Conservation (phyloP, 2,329 filamentous ascomycete genomes). For the Penicillium sp. region DNA sequence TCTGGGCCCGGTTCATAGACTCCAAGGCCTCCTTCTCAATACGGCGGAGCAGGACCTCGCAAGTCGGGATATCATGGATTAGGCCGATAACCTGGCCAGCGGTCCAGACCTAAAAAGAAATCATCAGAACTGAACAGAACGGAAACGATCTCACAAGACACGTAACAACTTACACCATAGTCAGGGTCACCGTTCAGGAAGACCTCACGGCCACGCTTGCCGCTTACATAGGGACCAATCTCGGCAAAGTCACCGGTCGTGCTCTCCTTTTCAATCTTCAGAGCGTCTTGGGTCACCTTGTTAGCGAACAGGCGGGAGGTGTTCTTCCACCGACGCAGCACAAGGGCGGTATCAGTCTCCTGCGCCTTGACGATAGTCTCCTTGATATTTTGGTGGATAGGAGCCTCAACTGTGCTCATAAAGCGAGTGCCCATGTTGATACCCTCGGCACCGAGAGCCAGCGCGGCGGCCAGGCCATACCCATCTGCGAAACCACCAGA, state of each 20-base stretch:
- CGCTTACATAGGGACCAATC: slow-evolving; percentile 83
- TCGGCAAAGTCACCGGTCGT: slow-evolving; percentile 85
- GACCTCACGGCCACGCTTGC: slow-evolving; percentile 86
- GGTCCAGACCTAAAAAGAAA: slow-evolving; percentile 76
- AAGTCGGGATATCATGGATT: slow-evolving; percentile 82
- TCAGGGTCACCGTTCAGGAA: slow-evolving; percentile 91
- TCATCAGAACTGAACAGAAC: slow-evolving; percentile 18
- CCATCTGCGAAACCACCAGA: slow-evolving; percentile 96
- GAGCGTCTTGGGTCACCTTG: slow-evolving; percentile 78
- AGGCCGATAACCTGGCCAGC: slow-evolving; percentile 92
- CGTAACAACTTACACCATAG: slow-evolving; percentile 69
- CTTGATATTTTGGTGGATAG: slow-evolving; percentile 93
- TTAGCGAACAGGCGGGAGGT: slow-evolving; percentile 88
- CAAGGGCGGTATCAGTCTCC: slow-evolving; percentile 88
- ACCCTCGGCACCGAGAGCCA: slow-evolving; percentile 86
- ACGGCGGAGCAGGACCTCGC: slow-evolving; percentile 67
- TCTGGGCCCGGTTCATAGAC: slow-evolving; percentile 63
- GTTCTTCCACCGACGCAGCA: slow-evolving; percentile 90
- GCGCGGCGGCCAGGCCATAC: slow-evolving; percentile 85
- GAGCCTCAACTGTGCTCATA: slow-evolving; percentile 93
- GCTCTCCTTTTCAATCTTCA: slow-evolving; percentile 82
- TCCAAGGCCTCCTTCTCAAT: slow-evolving; percentile 78
- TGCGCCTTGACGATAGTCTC: slow-evolving; percentile 83
- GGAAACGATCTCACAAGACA: slow-evolving; percentile 3
- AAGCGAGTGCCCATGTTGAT: slow-evolving; percentile 99